Evolutionary conservation across 345 rosid species (phyloP).

Genomic region (Populus simonii): DNA sequence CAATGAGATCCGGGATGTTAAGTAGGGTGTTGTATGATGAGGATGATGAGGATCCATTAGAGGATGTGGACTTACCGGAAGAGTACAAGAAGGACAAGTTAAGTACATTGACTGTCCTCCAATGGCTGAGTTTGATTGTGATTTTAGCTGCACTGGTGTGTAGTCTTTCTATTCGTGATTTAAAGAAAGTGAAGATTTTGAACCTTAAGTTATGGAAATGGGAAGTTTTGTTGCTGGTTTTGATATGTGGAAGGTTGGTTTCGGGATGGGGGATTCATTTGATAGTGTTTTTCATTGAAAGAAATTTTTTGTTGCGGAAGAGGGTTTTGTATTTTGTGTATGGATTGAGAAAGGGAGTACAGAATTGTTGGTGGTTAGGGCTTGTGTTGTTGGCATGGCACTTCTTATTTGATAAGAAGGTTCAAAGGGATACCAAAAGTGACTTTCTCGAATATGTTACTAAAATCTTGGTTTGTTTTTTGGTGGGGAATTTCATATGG

Average conservation of each 20-base stretch:
- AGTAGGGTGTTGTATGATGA: slow-evolving; percentile 41
- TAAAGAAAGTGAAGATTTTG: slow-evolving; percentile 39
- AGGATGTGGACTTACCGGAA: slow-evolving; percentile 68
- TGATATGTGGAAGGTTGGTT: slow-evolving; percentile 79
- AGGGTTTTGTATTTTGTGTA: slow-evolving; percentile 80
- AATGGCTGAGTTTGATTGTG: slow-evolving; percentile 64
- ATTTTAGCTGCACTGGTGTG: slow-evolving; percentile 49
- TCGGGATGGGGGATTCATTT: slow-evolving; percentile 88
- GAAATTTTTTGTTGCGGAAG: slow-evolving; percentile 70
- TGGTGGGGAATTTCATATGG: slow-evolving; percentile 68
- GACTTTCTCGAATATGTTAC: slow-evolving; percentile 49
- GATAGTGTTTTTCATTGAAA: slow-evolving; percentile 70
- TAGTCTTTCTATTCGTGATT: slow-evolving; percentile 39
- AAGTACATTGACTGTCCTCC: slow-evolving; percentile 44
- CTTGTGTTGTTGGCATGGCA: slow-evolving; percentile 72
- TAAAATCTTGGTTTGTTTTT: slow-evolving; percentile 59
- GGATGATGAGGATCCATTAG: slow-evolving; percentile 73
- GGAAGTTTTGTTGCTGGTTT: slow-evolving; percentile 67
- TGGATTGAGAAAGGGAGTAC: slow-evolving; percentile 72
- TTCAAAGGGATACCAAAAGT: slow-evolving; percentile 32
- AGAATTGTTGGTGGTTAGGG: slow-evolving; percentile 82
- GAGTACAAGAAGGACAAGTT: slow-evolving; percentile 44
- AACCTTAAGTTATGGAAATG: slow-evolving; percentile 81
- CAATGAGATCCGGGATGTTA: slow-evolving; percentile 46
- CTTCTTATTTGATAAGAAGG: slow-evolving; percentile 56